Conservation (phyloP, 2,329 filamentous ascomycete genomes). For the Dactylellina haptotyla region DNA sequence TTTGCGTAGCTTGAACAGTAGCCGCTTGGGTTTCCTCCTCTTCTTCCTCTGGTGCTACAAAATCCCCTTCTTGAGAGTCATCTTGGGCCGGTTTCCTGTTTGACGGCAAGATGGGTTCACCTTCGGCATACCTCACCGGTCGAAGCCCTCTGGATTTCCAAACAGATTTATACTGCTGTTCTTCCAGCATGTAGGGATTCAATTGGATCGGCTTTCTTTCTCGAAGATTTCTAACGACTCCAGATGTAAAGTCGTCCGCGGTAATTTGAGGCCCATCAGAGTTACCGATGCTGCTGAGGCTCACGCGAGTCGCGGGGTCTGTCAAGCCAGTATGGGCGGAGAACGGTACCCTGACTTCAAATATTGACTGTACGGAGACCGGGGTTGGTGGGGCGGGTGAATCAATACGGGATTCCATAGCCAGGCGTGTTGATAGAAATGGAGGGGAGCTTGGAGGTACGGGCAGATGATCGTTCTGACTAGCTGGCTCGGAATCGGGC, state of each 20-base stretch:
- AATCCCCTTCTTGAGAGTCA: constrained; percentile 58
- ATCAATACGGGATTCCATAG: not conserved
- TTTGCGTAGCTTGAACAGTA: constrained; percentile 17
- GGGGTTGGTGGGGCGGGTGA: constrained; percentile 27
- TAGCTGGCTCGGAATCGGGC: constrained; percentile 36
- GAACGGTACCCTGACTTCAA: constrained; percentile 21
- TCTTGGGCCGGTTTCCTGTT: constrained; percentile 33
- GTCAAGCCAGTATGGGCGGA: constrained; percentile 26
- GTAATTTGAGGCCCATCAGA: constrained; percentile 31
- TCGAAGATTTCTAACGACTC: constrained; percentile 55
- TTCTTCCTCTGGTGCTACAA: constrained; percentile 50
- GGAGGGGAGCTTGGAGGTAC: constrained; percentile 46
- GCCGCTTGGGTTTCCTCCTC: constrained; percentile 30
- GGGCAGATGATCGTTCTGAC: not conserved
- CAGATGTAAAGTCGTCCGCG: constrained; percentile 37
- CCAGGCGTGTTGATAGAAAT: not conserved
- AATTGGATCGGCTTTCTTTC: constrained; percentile 58
- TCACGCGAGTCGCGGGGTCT: constrained; percentile 16
- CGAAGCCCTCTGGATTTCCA: constrained; percentile 56
- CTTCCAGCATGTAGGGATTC: constrained; percentile 57
- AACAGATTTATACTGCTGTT: constrained; percentile 54
- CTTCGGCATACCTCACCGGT: constrained; percentile 55
- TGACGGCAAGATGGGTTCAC: constrained; percentile 25
- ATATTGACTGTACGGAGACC: constrained; percentile 3
- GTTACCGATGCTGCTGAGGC: constrained; percentile 3